Base-by-base conservation (phyloP, 176 grass and related monocot genomes). In the Carex cristatella region DNA sequence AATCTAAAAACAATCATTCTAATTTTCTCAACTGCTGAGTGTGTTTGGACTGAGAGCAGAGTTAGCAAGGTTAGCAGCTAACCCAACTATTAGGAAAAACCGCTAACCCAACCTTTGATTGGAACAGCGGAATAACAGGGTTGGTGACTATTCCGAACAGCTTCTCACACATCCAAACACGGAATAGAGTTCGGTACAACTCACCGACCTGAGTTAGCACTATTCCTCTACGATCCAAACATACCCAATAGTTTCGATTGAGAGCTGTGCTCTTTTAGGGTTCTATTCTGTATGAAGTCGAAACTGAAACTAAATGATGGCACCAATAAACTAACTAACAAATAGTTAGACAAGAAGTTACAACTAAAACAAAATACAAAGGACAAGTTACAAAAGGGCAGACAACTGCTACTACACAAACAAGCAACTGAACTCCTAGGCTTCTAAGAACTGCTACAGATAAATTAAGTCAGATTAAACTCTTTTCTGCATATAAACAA, bases 381-480 rank as follows among this genome's bases (percentile, higher is more conserved):
- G 13, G 46, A 68, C 61, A 82, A 51, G 27, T 37, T 83, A 83
- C 80, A 83, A 46, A 81, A 63, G 16, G 55, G 56, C 38, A 81
- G 61, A 65, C 79, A 81, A 81, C 33, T 54, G 35, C 58, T 61
- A 63, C 58, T 61, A 65, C 18, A 83, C 46, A 69, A 83, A 64
- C 23, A 69, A 69, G 19, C 23, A 55, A 69, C 7, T 35, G 53
- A 79, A 79, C 18, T 79, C 15, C 74, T 35, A 57, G 48, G 53
- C 5, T 35, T 53, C 74, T 79, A 72, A 46, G 18, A 51, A 79
- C 51, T 16, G 69, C 44, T 83, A 33, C 61, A 64, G 33, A 82
- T 65, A 83, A 37, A 83, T 53, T 51, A 83, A 83, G 81, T 83
- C 65, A 83, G 61, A 33, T 67, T 56, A 83, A 69, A 69, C 65